Conservation (phyloP, 805 yeast species). For the Osmozyma mogii region DNA sequence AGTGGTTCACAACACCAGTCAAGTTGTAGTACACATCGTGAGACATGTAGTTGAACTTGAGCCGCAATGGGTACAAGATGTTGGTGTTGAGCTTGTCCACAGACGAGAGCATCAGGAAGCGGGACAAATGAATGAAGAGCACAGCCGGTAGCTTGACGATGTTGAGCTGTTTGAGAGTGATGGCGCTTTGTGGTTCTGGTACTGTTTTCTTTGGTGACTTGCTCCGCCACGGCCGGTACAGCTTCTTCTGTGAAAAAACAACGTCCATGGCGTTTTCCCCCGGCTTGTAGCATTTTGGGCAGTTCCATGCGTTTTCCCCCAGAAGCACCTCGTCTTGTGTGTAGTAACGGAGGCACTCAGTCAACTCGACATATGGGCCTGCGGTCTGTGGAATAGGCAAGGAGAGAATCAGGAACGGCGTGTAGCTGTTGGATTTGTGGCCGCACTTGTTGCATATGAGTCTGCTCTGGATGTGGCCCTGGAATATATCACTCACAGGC, state of each 20-base stretch:
- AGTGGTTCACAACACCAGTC: conserved; percentile 61
- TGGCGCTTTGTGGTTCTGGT: conserved; percentile 4
- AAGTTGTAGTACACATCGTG: conserved; percentile 40
- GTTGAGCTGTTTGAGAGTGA: conserved; percentile 17
- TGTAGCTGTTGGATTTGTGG: conserved; percentile 48
- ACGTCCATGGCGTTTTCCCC: conserved; percentile 12
- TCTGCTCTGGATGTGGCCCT: conserved; percentile 65
- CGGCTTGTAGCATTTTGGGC: conserved; percentile 56
- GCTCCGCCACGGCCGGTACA: conserved; percentile 29
- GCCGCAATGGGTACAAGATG: conserved; percentile 47
- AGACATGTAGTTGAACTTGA: conserved; percentile 35
- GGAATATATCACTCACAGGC: conserved; percentile 58
- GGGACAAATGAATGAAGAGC: conserved; percentile 32
- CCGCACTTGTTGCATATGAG: conserved; percentile 62
- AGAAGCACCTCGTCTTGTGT: conserved; percentile 55
- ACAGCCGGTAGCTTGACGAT: conserved; percentile 32
- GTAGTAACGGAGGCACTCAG: conserved; percentile 57
- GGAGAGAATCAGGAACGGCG: conserved; percentile 56
- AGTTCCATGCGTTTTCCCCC: conserved; percentile 81
- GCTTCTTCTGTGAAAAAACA: conserved; percentile 28
- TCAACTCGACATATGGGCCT: conserved; percentile 32
- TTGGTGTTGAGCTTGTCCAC: conserved; percentile 44
- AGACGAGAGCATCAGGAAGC: conserved; percentile 41
- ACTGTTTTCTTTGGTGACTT: conserved; percentile 25
- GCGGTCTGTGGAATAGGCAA: conserved; percentile 46